Base-by-base conservation (phyloP, 768 basidiomycete genomes). In the Lactarius hatsudake region DNA sequence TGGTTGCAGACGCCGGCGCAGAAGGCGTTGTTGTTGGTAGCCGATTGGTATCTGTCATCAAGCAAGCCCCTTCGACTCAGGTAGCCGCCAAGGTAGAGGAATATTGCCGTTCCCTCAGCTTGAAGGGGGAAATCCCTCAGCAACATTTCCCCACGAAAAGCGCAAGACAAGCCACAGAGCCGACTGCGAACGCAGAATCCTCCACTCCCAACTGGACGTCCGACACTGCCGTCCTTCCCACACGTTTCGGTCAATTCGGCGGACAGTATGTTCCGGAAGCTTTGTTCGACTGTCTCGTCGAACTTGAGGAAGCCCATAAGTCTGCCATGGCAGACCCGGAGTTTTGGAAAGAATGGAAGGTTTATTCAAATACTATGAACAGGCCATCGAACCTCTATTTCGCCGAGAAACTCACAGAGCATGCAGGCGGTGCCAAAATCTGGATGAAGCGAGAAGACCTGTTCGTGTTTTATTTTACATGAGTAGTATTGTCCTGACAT, bases 241-340 rank as follows among this genome's bases (percentile, higher is more conserved):
- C 87, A 1, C 84, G 94, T 58, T 99, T 99, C 72, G 97, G 97
- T 43, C 83, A 94, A 68, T 99, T 96, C 74, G 97, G 97, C 40
- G 97, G 97, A 4, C 95, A 97, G 73, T 99, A 95, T 79, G 97
- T 98, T 6, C 95, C 97, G 0, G 97, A 98, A 78, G 88, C 94
- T 17, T 81, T 98, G n/a, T 90, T 96, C 72, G 97, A 96, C 74
- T 94, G 92, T 72, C 81, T 98, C 51, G 80, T 85, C 23, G 96
- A 99, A 79, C 82, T 99, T 38, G 91, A 98, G 77, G 87, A 87
- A 62, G 96, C 93, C 45, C 96, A 98, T 77, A 90, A 91, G 73
- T 79, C 84, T 59, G 97, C 97, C 12, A 83, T 92, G 73, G 84
- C 82, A 12, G 96, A 98, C 76, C 94, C 95, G 0, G 83, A 83